These are phyloP conservation scores for Claviceps sp. DNA, from an alignment of 2,329 filamentous ascomycete genomes.

Conservation along the genomic window DNA sequence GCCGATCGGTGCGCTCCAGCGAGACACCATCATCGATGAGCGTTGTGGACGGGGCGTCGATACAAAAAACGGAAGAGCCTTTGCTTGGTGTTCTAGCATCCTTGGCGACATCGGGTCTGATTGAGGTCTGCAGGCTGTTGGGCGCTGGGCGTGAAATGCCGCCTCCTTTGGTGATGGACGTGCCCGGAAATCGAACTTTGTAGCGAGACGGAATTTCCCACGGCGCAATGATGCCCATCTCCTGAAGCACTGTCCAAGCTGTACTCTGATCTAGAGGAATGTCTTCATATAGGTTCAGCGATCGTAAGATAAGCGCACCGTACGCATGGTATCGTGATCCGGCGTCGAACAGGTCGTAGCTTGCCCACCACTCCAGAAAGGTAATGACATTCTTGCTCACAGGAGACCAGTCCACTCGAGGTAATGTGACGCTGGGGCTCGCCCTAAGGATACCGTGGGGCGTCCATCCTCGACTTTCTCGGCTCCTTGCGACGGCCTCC, in stretches of 20 bases:
- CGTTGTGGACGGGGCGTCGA: slow-evolving; percentile 51
- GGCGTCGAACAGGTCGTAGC: slow-evolving; percentile 37
- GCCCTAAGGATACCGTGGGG: slow-evolving; percentile 31
- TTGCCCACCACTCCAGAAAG: slow-evolving; percentile 59
- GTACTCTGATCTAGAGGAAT: slow-evolving; percentile 28
- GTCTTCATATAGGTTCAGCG: slow-evolving; percentile 44
- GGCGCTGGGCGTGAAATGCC: slow-evolving; percentile 25
- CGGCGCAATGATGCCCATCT: slow-evolving; percentile 56
- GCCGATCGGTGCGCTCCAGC: slow-evolving; percentile 41
- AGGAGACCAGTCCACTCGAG: slow-evolving; percentile 16
- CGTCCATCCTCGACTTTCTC: slow-evolving; percentile 34
- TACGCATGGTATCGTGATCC: slow-evolving; percentile 43
- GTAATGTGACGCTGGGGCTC: slow-evolving; percentile 12
- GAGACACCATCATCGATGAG: slow-evolving; percentile 75
- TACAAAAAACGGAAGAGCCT: slow-evolving; percentile 52
- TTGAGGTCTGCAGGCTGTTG: slow-evolving; percentile 19
- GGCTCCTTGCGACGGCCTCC: slow-evolving; percentile 35
- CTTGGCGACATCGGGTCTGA: slow-evolving; percentile 30
- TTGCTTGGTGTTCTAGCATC: slow-evolving; percentile 45
- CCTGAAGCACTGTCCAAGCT: slow-evolving; percentile 56
- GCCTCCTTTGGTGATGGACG: slow-evolving; percentile 28
- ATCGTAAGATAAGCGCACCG: slow-evolving; percentile 51
- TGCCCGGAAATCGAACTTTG: slow-evolving; percentile 38
- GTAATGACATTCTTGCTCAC: slow-evolving; percentile 38
- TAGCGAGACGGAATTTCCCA: slow-evolving; percentile 58